Percentiles rank a stretch among this genome's conserved stretches.
Conservation (phyloP, 1,284 basidiomycete genomes). For the Fomitopsis betulina region DNA sequence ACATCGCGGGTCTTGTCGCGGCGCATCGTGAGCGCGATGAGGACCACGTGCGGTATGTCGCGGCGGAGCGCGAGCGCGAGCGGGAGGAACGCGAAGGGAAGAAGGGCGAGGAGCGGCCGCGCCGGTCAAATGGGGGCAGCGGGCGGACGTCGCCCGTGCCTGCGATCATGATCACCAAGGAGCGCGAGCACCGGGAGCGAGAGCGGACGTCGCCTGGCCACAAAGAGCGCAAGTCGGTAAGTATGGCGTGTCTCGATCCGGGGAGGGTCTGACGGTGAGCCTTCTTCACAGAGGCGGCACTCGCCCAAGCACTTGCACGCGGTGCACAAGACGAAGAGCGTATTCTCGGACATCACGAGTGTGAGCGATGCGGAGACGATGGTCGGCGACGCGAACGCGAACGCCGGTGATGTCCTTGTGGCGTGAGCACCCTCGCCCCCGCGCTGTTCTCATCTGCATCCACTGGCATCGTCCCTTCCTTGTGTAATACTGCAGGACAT, state of each 20-base stretch:
- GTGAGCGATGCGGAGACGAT: slow-evolving; percentile 1
- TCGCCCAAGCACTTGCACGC: neutral
- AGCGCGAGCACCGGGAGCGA: neutral
- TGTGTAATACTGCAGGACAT: neutral
- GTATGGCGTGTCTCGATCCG: neutral
- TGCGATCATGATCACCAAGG: neutral
- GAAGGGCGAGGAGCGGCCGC: neutral
- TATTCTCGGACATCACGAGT: neutral
- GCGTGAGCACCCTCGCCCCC: neutral
- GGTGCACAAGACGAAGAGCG: neutral
- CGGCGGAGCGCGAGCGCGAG: slow-evolving; percentile 10
- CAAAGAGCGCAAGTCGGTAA: neutral
- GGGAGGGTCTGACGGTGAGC: neutral
- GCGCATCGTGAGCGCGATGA: slow-evolving; percentile 23
- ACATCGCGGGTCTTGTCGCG: slow-evolving; percentile 14
- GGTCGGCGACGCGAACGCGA: neutral
- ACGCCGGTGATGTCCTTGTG: neutral
- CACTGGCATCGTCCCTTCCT: too few species aligned
- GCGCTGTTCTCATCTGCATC: too few species aligned
- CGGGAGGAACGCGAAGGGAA: neutral
- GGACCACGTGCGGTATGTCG: slow-evolving; percentile 17
- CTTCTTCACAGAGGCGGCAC: neutral
- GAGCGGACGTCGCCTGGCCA: neutral
- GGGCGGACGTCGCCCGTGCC: neutral
- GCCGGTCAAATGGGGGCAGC: neutral